Base-by-base conservation (phyloP, 176 grass and related monocot genomes). In the Zoysia pacifica region DNA sequence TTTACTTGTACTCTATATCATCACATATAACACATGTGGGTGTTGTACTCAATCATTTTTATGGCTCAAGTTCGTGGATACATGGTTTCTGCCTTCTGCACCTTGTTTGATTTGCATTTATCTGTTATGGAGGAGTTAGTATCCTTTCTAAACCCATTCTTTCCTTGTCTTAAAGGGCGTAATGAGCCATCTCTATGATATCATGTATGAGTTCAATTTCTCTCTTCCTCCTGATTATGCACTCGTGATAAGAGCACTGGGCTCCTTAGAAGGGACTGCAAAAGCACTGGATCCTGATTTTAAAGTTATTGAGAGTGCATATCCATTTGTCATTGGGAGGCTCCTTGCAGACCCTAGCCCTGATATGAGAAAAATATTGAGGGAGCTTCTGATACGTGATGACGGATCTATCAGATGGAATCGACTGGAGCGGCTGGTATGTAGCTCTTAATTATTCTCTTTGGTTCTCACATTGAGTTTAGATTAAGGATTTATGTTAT, bases 121-220 rank as follows among this genome's bases (percentile, higher is more conserved):
- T 16, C 16, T 75, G 12, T 48, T 51, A 15, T 62, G 28, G 11
- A 39, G 44, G 45, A 10, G 47, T 58, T 70, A 45, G 48, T 69
- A 50, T 66, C 42, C 52, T 63, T 80, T 52, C 62, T 84, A 56
- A 79, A 38, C 59, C 4, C 50, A 71, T 46, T 82, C 4, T 53
- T 74, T 76, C 38, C 77, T 79, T 67, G 49, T 78, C 48, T 82
- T 65, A 53, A 67, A 97, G 95, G 95, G 95, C 2, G 83, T 97
- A 87, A 93, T 97, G 90, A 86, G 28, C 70, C 89, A 94, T 62
- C 79, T 97, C 37, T 97, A 97, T 75, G 92, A 94, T 81, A 40
- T 93, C 28, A 97, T 97, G 95, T 97, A 97, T 80, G 95, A 97
- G 53, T 97, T 97, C 74, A 94, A 87, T 87, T 94, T 97, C 83